These are phyloP conservation scores for Calonectria pseudoturangicola DNA, from an alignment of 2,329 filamentous ascomycete species.

Conservation along the genomic window DNA sequence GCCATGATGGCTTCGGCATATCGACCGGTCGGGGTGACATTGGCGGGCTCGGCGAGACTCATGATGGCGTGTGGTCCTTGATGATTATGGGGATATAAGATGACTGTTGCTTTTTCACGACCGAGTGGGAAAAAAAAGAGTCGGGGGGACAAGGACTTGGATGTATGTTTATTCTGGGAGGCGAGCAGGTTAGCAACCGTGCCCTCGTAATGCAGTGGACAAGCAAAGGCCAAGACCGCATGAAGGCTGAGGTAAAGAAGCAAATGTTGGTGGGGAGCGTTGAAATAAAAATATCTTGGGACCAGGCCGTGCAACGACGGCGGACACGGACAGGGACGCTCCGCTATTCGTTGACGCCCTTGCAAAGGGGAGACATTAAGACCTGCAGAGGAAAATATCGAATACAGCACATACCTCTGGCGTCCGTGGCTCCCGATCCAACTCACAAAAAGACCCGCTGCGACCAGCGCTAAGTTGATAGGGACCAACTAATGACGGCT, in stretches of 20 bases:
- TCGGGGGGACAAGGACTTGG: constrained; percentile 1
- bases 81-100: constrained; percentile 19
- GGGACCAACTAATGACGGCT: constrained; percentile 53
- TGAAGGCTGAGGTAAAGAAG: constrained; percentile 30
- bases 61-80: constrained; percentile 46
- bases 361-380: constrained; percentile 49
- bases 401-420: constrained; percentile 51
- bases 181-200: constrained; percentile 30
- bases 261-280: constrained; percentile 23
- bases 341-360: constrained; percentile 47
- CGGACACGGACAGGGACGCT: constrained; percentile 38
- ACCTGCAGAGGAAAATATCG: constrained; percentile 45
- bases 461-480: constrained; percentile 51
- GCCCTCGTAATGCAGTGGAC: constrained; percentile 31
- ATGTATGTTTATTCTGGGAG: constrained; percentile 23
- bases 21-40: constrained; percentile 45
- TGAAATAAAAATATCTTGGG: constrained; percentile 38
- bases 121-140: constrained; percentile 9
- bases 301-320: constrained; percentile 48
- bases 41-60: constrained; percentile 57
- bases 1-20: constrained; percentile 49
- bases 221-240: constrained; percentile 31
- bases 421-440: constrained; percentile 54
- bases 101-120: constrained; percentile 24
- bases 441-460: constrained; percentile 52